Percentiles rank a stretch among this genome's conserved stretches.
Conservation (phyloP, 345 rosid genomes). For the Populus ilicifolia region DNA sequence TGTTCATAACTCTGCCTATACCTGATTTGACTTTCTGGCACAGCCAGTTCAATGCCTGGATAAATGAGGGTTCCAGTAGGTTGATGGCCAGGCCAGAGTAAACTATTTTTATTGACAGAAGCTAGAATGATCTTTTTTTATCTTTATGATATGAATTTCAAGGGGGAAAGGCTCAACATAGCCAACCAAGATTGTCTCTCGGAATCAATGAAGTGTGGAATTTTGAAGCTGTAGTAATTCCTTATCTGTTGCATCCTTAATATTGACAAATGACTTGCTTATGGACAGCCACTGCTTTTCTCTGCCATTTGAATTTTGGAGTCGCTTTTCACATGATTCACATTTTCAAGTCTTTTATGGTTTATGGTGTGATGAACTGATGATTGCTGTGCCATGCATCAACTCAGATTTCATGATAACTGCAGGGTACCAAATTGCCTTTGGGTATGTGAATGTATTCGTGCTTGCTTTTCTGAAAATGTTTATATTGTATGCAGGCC, state of each 20-base stretch:
- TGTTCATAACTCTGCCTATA: background rate
- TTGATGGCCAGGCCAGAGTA: background rate
- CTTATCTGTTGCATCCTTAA: background rate
- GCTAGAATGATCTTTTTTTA: background rate
- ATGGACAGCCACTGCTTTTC: background rate
- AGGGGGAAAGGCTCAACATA: background rate
- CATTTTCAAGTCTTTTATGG: background rate
- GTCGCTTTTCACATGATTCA: too few relatives aligned
- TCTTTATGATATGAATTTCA: background rate
- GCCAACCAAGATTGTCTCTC: background rate
- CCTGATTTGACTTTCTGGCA: too few relatives aligned
- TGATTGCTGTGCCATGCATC: background rate
- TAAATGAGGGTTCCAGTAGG: background rate
- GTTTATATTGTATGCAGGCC: constrained; percentile 54
- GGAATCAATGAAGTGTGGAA: background rate
- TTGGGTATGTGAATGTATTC: background rate
- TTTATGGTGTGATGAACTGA: background rate
- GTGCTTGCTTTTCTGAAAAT: constrained; percentile 5
- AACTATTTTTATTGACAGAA: background rate
- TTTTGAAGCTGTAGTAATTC: background rate
- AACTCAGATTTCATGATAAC: background rate
- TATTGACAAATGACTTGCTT: background rate
- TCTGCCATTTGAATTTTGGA: background rate
- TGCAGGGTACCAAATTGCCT: background rate
- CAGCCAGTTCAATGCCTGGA: too few relatives aligned